These are phyloP conservation scores for Sordaria brevicollis DNA, from an alignment of 495 filamentous ascomycete species.

Conservation along the genomic window DNA sequence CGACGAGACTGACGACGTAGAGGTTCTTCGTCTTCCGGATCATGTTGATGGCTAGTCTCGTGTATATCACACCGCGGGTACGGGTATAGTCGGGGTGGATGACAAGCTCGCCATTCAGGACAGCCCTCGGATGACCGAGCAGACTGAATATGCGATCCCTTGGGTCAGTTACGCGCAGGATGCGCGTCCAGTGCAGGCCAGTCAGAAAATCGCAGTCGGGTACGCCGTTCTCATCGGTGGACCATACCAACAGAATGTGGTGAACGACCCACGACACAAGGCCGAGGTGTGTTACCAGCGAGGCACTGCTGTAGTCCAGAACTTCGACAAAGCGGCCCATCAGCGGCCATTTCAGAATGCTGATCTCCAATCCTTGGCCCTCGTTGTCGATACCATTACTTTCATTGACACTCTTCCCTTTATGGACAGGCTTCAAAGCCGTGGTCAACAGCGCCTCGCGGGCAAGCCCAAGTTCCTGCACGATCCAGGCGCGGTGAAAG, in stretches of 20 bases:
- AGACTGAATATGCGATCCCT: conserved; percentile 9
- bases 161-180: conserved; percentile 9
- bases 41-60: conserved; percentile 6
- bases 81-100: conserved; percentile 8
- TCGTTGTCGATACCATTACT: background rate
- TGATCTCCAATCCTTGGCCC: background rate
- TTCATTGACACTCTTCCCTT: background rate
- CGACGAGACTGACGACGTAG: conserved; percentile 6
- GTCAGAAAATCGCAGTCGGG: conserved; percentile 10
- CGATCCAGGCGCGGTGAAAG: conserved; percentile 16
- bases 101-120: conserved; percentile 4
- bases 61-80: conserved; percentile 11
- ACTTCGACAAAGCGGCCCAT: conserved; percentile 5
- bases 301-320: conserved; percentile 7
- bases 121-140: conserved; percentile 6
- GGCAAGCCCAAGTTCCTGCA: conserved; percentile 15
- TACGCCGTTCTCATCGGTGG: conserved; percentile 2
- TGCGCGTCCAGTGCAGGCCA: conserved; percentile 10
- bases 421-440: conserved; percentile 1
- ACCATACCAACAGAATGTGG: conserved; percentile 12
- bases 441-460: conserved; percentile 5
- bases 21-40: conserved; percentile 4
- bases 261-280: conserved; percentile 7
- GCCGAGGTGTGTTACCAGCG: conserved; percentile 8
- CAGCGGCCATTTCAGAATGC: conserved; percentile 7